Evolutionary conservation across 768 basidiomycete species (phyloP).

Genomic region (Gloeopeniophorella convolvens): DNA sequence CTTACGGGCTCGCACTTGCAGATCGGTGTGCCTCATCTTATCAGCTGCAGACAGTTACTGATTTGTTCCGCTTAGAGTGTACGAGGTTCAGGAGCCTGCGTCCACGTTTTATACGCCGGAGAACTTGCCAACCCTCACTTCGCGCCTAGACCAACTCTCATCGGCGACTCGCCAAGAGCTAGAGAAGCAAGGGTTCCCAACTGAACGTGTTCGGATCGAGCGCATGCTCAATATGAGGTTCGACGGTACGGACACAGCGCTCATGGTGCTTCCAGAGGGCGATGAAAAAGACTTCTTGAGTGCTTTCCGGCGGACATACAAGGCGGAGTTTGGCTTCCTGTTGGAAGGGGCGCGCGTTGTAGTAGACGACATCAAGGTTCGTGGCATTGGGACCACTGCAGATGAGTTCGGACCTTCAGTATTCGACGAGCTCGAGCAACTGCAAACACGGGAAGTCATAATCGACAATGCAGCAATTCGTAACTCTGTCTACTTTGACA

Average conservation of each 20-base stretch:
- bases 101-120: constrained; percentile 68
- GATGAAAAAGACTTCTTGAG: constrained; percentile 66
- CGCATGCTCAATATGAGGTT: constrained; percentile 90
- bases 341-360: constrained; percentile 77
- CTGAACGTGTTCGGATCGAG: constrained; percentile 64
- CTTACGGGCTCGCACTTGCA: constrained; percentile 89
- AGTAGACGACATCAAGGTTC: constrained; percentile 90
- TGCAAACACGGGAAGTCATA: constrained; percentile 37
- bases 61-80: constrained; percentile 44
- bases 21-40: constrained; percentile 45
- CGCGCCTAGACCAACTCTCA: constrained; percentile 66
- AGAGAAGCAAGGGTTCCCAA: constrained; percentile 75
- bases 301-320: constrained; percentile 77
- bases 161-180: constrained; percentile 59
- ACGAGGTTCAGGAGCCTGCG: constrained; percentile 84
- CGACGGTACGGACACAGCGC: constrained; percentile 86
- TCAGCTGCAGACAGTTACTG: too few species aligned
- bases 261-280: constrained; percentile 73
- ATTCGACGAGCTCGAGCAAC: constrained; percentile 59
- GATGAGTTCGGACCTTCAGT: constrained; percentile 75
- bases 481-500: constrained; percentile 78
- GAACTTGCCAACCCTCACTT: constrained; percentile 46
- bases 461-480: constrained; percentile 42
- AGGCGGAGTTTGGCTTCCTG: constrained; percentile 86
- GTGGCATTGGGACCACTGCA: constrained; percentile 88